Evolutionary conservation across 176 grass and related monocot species (phyloP).

Genomic region (Aegilops sharonensis): DNA sequence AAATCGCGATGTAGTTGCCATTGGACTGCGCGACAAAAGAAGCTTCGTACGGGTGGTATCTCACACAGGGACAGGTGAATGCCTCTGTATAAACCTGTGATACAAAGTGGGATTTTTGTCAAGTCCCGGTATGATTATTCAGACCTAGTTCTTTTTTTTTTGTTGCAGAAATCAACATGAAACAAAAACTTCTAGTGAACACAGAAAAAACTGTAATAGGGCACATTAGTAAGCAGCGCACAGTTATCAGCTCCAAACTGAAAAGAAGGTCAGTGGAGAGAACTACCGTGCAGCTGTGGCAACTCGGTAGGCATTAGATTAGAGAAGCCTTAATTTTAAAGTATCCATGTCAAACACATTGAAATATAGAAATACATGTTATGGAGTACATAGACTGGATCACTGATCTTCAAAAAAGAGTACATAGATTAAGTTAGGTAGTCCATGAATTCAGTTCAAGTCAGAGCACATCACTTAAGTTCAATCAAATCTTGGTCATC

Average conservation of each 20-base stretch:
- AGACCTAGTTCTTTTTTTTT: background rate
- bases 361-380: background rate
- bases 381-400: background rate
- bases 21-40: conserved; percentile 91
- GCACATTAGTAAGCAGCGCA: no score
- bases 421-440: background rate
- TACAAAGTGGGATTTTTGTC: background rate
- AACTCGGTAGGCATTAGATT: background rate
- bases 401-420: background rate
- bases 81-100: conserved; percentile 85
- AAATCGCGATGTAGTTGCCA: conserved; percentile 84
- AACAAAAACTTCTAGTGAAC: no score
- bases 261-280: background rate
- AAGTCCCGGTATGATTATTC: background rate
- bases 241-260: background rate
- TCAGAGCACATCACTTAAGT: background rate
- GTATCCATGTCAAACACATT: background rate
- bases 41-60: conserved; percentile 77
- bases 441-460: background rate
- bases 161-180: background rate
- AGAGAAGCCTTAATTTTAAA: background rate
- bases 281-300: background rate
- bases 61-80: conserved; percentile 80
- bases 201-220: no score
- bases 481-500: no score